These are phyloP conservation scores for Silene coronaria DNA, from an alignment of 179 eudicot genomes.

Conservation along the genomic window DNA sequence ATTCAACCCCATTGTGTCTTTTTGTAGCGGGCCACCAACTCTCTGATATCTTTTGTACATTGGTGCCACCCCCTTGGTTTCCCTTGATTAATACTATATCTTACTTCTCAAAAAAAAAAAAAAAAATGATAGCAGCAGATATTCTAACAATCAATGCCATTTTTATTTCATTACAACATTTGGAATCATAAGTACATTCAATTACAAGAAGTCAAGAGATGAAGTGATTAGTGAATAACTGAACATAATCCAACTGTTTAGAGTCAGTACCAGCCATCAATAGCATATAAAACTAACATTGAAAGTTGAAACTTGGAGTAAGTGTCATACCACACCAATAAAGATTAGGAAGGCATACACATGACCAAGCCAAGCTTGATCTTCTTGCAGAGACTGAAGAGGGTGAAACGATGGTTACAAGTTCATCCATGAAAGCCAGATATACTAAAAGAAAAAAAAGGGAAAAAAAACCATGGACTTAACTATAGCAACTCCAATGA, in stretches of 20 bases:
- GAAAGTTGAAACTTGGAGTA: neutral
- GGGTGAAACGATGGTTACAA: constrained; percentile 4
- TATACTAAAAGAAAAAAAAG: too few species aligned
- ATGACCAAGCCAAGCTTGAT: constrained; percentile 62
- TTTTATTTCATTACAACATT: neutral
- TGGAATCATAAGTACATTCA: neutral
- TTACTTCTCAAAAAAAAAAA: too few species aligned
- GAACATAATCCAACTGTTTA: too few species aligned
- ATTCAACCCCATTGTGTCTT: neutral
- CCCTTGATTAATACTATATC: too few species aligned
- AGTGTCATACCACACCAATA: constrained; percentile 52
- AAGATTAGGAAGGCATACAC: constrained; percentile 57
- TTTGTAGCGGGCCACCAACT: too few species aligned
- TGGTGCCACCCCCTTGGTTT: too few species aligned
- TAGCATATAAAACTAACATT: neutral
- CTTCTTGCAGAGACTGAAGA: constrained; percentile 56
- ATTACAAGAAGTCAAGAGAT: too few species aligned
- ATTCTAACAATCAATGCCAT: neutral
- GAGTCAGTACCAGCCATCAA: too few species aligned
- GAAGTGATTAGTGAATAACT: too few species aligned
- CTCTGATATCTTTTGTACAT: too few species aligned
- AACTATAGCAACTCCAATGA: neutral
- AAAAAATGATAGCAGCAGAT: neutral
- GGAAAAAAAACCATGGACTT: neutral
- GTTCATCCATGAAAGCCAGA: neutral